These are phyloP conservation scores for Artemisia tridentata DNA, from an alignment of 129 eudicot species.

Conservation along the genomic window DNA sequence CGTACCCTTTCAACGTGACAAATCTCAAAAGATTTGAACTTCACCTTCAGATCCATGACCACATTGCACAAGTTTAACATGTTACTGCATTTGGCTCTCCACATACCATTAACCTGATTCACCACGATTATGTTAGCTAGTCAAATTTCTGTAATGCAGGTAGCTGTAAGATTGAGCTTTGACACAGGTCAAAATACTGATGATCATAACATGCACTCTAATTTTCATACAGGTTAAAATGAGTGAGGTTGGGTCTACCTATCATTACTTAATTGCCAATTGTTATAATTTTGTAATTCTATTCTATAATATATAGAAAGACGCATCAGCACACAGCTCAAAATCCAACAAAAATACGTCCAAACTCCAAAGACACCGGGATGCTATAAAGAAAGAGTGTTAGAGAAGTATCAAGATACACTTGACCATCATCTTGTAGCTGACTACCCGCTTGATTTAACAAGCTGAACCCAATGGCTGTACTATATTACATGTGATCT, in stretches of 20 bases:
- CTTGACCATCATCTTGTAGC: too few species aligned
- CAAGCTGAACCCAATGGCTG: too few species aligned
- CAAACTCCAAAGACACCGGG: too few species aligned
- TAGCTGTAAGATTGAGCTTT: not conserved
- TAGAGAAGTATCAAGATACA: too few species aligned
- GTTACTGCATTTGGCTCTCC: not conserved
- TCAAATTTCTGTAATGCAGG: not conserved
- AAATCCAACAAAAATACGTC: too few species aligned
- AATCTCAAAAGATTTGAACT: not conserved
- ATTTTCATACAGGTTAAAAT: not conserved
- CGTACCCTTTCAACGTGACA: not conserved
- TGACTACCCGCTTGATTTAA: too few species aligned
- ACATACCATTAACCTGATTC: slow-evolving; percentile 4
- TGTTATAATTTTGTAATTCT: not conserved
- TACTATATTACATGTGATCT: too few species aligned
- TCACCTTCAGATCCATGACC: not conserved
- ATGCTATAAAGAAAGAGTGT: too few species aligned
- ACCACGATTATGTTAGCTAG: not conserved
- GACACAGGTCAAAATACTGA: not conserved
- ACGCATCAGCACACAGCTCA: too few species aligned
- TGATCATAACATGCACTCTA: not conserved
- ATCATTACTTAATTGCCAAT: not conserved
- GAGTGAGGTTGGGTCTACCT: not conserved
- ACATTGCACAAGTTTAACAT: not conserved
- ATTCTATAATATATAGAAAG: not conserved